phyloP scores from a whole-genome alignment of 2,329 filamentous ascomycete species.

The Colletotrichum liriopes region DNA sequence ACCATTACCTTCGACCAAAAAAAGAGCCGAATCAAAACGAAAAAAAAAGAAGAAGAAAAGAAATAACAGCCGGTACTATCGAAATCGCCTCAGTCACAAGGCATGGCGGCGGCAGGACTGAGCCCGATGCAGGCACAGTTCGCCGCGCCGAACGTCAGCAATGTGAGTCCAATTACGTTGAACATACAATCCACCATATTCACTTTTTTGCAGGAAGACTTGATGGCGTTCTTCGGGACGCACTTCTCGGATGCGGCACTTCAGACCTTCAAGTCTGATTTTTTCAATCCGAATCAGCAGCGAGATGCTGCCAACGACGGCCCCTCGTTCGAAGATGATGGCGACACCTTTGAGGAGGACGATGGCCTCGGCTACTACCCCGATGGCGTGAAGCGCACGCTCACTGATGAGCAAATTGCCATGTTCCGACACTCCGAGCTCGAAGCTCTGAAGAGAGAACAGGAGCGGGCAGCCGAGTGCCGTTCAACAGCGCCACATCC shows the following conservation, averaged over 20 bases:
- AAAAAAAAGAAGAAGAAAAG: neutral
- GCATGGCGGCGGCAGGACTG: slow-evolving; percentile 10
- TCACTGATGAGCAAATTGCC: slow-evolving; percentile 91
- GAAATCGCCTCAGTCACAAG: neutral
- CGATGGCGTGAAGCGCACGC: slow-evolving; percentile 88
- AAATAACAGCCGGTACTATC: neutral
- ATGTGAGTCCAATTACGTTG: slow-evolving; percentile 24
- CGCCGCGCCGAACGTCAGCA: slow-evolving; percentile 31
- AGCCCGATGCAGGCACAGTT: slow-evolving; percentile 4
- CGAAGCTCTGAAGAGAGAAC: slow-evolving; percentile 70
- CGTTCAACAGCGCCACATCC: neutral
- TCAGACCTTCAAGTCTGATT: slow-evolving; percentile 62
- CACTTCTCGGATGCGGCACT: slow-evolving; percentile 71
- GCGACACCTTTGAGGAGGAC: slow-evolving; percentile 64
- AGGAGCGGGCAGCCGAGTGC: slow-evolving; percentile 53
- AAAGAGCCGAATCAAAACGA: neutral
- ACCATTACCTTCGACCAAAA: neutral
- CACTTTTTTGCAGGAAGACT: slow-evolving; percentile 66
- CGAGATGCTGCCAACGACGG: slow-evolving; percentile 46
- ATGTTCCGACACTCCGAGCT: slow-evolving; percentile 94
- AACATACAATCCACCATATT: slow-evolving; percentile 26
- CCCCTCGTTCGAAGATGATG: slow-evolving; percentile 47
- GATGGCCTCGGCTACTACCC: slow-evolving; percentile 86
- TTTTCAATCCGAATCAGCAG: slow-evolving; percentile 55
- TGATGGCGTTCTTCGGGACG: slow-evolving; percentile 69